Evolutionary conservation across 2,329 filamentous ascomycete genomes (phyloP), one percentile per base, ranked within the genome.

Genomic region (Phyllosticta citrichinensis): DNA sequence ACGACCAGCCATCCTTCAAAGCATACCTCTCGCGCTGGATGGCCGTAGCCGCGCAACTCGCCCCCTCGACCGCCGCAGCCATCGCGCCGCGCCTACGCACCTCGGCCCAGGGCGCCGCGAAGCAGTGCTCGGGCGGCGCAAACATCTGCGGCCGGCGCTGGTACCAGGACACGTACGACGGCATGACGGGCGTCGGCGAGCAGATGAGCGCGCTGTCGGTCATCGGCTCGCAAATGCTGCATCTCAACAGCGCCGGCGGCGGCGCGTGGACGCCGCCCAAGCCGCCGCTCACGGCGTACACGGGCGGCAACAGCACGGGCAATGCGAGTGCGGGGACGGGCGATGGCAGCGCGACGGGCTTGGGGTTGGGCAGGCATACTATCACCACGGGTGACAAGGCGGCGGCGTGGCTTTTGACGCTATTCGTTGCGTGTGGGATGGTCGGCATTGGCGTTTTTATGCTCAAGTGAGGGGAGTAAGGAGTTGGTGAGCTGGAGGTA

Each of bases 201-300:
- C 79, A 83, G 70, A 82, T 85, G 80, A 78, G 76, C 56, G 81
- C 80, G 0, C 73, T 85, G 6, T 80, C 80, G 55, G 76, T 80
- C 55, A 77, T 84, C 57, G 70, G 76, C 61, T 76, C 75, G 40
- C 70, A 77, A 56, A 69, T 79, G 25, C 73, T 80, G 10, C 61
- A 70, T 12, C 62, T 66, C 14, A 8, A n/a, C 14, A 14, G 14
- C 6, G 40, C 40, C 3, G 35, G 40, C 14, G 40, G 71, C 76
- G 0, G 40, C 17, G 40, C 40, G 40, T 30, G 27, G 63, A 67
- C 35, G 3, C 30, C 51, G n/a, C 50, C 3, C 14, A 22, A 55
- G 4, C 73, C 74, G 8, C 79, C 79, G 9, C 71, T 81, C 2
- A 77, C 74, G 5, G 77, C 78, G 53, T 65, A 67, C 0, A 82